Percentiles rank a stretch among this genome's conserved stretches.
These are phyloP conservation scores for Protomyces inundatus DNA, from an alignment of 1,139 yeast genomes.

Conservation along the genomic window DNA sequence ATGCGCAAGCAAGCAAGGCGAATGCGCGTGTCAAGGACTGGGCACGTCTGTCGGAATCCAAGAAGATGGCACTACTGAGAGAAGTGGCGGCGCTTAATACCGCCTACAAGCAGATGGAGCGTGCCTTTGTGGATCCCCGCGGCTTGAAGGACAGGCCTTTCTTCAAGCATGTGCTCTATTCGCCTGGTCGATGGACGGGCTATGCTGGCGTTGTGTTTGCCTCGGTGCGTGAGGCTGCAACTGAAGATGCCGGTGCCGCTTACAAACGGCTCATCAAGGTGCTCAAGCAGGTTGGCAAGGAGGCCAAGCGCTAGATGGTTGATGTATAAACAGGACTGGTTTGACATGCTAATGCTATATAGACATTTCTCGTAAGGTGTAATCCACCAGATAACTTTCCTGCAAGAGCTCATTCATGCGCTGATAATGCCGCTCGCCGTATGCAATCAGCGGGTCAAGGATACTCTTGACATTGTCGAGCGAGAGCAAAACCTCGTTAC, in stretches of 20 bases:
- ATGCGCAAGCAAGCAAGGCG: conserved; percentile 1
- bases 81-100: conserved; percentile 30
- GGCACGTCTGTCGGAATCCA: not conserved
- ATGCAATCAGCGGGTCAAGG: conserved; percentile 73
- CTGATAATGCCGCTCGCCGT: conserved; percentile 75
- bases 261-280: conserved; percentile 5
- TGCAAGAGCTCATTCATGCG: conserved; percentile 76
- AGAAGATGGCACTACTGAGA: conserved; percentile 8
- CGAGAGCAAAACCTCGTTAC: conserved; percentile 53
- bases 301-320: no score
- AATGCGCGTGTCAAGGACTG: conserved; percentile 7
- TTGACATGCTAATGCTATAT: not conserved
- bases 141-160: conserved; percentile 71
- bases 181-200: conserved; percentile 50
- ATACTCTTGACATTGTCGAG: conserved; percentile 63
- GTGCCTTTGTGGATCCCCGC: conserved; percentile 55
- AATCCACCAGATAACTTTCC: conserved; percentile 78
- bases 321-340: not conserved
- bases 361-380: conserved; percentile 62
- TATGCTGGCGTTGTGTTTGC: conserved; percentile 22
- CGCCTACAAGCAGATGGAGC: conserved; percentile 51
- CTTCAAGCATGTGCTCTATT: conserved; percentile 80
- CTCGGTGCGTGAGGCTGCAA: conserved; percentile 13
- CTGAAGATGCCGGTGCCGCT: not conserved
- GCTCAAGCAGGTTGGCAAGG: conserved; percentile 7